Base-by-base conservation (phyloP, 805 yeast genomes). In the Wickerhamiella sergipiensis region DNA sequence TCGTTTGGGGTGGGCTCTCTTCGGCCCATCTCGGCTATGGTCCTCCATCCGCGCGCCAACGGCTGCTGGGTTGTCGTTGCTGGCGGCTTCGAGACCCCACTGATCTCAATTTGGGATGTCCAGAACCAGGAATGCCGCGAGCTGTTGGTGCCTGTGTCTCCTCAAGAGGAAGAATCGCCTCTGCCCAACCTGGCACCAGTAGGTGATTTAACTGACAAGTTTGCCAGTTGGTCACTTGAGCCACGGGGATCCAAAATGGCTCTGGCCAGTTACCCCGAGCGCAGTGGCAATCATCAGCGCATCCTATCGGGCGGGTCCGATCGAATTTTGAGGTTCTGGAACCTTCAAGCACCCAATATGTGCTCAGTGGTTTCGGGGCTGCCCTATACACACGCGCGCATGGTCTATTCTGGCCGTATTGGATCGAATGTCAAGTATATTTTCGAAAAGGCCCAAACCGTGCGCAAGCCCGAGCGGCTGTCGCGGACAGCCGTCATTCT, bases 81-180 rank as follows among this genome's bases (percentile, higher is more conserved):
- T 12, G 94, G 94, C 0, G 94, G 92, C 0, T 73, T 78, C 23
- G 72, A 74, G 2, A 74, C 72, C 3, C 68, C 79, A 0, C 80
- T 81, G 52, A 71, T 83, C 4, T 73, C 83, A 0, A 72, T 86
- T 0, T 85, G 95, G 92, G 90, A 85, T 59, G 71, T 85, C 12
- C 79, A 85, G 8, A 71, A 74, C 22, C 68, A 77, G 18, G 78
- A 75, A 46, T 83, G 94, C 59, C 68, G 73, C 23, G 73, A 70
- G 51, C 68, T 73, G 0, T 48, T 56, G 10, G 54, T 57, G 12
- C 59, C 59, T 1, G 49, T 36, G 17, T 39, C 53, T 3, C 52
- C 47, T 36, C 39, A 43, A n/a, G 53, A 53, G 1, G 52, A 46
- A 9, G 45, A 17, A 52, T 47, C 18, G 29, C 48, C 46, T 6